These are phyloP conservation scores for Ceratobasidium sp. DNA, from an alignment of 1,284 basidiomycete species.

Conservation along the genomic window DNA sequence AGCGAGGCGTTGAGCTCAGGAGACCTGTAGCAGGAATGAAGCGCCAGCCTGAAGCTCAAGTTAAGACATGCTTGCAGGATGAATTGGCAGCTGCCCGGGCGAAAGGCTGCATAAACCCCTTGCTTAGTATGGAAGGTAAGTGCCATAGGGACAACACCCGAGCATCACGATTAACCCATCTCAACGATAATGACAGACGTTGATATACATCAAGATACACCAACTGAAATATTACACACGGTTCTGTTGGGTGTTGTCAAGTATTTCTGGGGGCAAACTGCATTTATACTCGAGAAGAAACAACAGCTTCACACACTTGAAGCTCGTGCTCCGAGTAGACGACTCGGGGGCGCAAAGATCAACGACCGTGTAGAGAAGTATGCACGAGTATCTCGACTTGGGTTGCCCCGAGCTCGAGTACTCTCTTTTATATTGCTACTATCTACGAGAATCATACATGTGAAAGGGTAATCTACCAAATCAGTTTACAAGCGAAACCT, in stretches of 20 bases:
- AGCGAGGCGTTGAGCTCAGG: background rate
- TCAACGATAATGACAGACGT: slow-evolving; percentile 50
- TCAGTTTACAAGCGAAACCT: too few species aligned
- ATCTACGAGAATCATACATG: too few species aligned
- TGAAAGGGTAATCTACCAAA: too few species aligned
- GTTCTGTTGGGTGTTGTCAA: slow-evolving; percentile 59
- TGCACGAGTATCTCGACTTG: too few species aligned
- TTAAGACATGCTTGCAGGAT: background rate
- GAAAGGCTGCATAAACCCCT: slow-evolving; percentile 1
- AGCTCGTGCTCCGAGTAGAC: too few species aligned
- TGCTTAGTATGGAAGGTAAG: background rate
- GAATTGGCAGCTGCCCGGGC: background rate
- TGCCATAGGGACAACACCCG: background rate
- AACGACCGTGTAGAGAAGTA: too few species aligned
- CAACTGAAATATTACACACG: slow-evolving; percentile 59
- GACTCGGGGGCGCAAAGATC: too few species aligned
- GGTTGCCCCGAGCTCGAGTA: too few species aligned
- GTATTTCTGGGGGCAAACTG: slow-evolving; percentile 57
- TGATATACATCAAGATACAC: slow-evolving; percentile 58
- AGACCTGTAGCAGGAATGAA: background rate
- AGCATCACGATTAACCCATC: background rate
- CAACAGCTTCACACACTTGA: slow-evolving; percentile 54
- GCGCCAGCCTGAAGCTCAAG: background rate
- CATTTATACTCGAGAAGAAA: slow-evolving; percentile 49
- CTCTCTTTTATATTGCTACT: too few species aligned